Evolutionary conservation across 345 rosid species (phyloP).

Genomic region (Cochlearia excelsa): DNA sequence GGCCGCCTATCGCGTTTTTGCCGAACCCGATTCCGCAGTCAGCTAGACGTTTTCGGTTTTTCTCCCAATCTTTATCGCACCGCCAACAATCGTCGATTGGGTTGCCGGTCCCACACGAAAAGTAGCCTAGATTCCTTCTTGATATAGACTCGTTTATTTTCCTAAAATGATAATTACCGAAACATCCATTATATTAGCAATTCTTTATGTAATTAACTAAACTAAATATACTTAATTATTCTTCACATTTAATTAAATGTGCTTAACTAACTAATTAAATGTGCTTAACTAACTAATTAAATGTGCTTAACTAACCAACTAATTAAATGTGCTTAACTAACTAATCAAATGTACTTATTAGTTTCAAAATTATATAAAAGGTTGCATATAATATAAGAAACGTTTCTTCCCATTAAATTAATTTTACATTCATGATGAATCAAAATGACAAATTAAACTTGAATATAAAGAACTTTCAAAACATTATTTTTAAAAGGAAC

Average conservation of each 20-base stretch:
- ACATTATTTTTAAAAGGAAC: background rate
- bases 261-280: no score
- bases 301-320: no score
- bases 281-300: no score
- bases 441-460: background rate
- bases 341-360: no score
- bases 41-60: constrained; percentile 62
- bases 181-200: background rate
- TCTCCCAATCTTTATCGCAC: constrained; percentile 73
- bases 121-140: constrained; percentile 58
- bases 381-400: no score
- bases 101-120: constrained; percentile 71
- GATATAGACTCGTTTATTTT: constrained; percentile 55
- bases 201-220: background rate
- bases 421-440: background rate
- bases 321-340: no score
- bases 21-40: constrained; percentile 82
- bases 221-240: background rate
- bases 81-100: constrained; percentile 90
- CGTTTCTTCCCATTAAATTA: no score
- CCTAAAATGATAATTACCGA: constrained; percentile 33
- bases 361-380: no score
- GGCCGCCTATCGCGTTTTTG: constrained; percentile 69
- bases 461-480: background rate
- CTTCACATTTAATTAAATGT: no score